phyloP scores from a whole-genome alignment of 139 green algal genomes.

The Spirogloea muscicola region DNA sequence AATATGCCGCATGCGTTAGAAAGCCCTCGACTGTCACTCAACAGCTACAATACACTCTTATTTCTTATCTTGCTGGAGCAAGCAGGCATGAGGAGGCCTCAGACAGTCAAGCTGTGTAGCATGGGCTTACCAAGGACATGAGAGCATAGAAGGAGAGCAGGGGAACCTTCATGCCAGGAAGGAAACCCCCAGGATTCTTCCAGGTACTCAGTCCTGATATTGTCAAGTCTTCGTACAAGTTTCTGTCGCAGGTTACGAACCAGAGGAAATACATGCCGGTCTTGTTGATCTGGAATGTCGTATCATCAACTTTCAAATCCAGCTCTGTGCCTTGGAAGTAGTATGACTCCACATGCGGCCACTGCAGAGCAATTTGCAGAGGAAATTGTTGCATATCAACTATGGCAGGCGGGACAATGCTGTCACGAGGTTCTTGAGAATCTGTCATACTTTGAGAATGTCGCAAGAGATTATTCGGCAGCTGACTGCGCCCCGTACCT shows the following conservation, averaged over 20 bases:
- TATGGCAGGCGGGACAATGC: too few species aligned
- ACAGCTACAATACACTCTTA: too few species aligned
- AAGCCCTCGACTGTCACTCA: too few species aligned
- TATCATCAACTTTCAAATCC: slow-evolving; percentile 18
- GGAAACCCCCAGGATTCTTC: slow-evolving; percentile 68
- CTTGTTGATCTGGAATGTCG: slow-evolving; percentile 54
- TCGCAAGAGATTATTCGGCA: too few species aligned
- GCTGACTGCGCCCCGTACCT: neutral
- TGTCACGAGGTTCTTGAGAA: neutral
- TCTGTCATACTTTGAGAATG: too few species aligned
- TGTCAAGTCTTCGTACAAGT: slow-evolving; percentile 53
- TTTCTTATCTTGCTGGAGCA: too few species aligned
- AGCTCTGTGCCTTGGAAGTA: slow-evolving; percentile 57
- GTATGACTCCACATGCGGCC: slow-evolving; percentile 56
- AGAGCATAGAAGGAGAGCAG: slow-evolving; percentile 60
- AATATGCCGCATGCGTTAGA: too few species aligned
- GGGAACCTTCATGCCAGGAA: slow-evolving; percentile 64
- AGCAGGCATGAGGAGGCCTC: too few species aligned
- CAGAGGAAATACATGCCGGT: slow-evolving; percentile 75
- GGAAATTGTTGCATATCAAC: too few species aligned
- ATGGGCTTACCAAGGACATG: slow-evolving; percentile 42
- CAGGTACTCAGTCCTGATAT: slow-evolving; percentile 59
- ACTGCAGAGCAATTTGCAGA: too few species aligned
- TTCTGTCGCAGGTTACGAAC: slow-evolving; percentile 66
- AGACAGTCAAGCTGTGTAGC: too few species aligned